Percentiles rank a stretch among this genome's conserved stretches.
Evolutionary conservation across 345 rosid genomes (phyloP).

Genomic region (Rhodamnia rubescens): DNA sequence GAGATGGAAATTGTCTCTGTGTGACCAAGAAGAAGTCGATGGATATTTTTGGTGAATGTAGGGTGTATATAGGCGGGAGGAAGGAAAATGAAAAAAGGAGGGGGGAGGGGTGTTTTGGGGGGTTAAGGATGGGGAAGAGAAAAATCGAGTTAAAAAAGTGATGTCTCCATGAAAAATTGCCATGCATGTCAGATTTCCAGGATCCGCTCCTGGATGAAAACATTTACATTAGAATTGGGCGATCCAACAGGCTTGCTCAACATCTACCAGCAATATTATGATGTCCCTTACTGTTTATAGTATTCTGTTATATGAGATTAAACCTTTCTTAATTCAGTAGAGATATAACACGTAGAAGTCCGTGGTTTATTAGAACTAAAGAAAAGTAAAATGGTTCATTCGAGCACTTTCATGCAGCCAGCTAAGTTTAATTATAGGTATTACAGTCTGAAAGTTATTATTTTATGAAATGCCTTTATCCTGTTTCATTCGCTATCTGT

Average conservation of each 20-base stretch:
- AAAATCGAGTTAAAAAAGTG: background rate
- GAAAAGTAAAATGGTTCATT: background rate
- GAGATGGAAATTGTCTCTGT: background rate
- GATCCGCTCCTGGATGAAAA: background rate
- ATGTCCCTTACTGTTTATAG: background rate
- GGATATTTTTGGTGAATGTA: background rate
- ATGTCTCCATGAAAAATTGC: background rate
- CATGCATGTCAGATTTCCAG: background rate
- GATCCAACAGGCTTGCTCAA: background rate
- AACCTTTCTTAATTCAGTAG: background rate
- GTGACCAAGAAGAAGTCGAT: background rate
- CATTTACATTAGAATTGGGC: background rate
- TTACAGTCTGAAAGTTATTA: background rate
- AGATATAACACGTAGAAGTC: background rate
- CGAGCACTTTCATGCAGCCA: background rate
- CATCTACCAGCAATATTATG: background rate
- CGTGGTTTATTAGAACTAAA: background rate
- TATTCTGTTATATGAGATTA: background rate
- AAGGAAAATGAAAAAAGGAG: background rate
- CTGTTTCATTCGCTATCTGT: background rate
- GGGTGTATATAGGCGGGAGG: background rate
- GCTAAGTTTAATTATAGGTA: background rate
- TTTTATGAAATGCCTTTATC: background rate
- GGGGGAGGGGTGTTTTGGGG: too few relatives aligned
- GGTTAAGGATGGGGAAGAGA: background rate